These are phyloP conservation scores for Fabrea salina DNA, from an alignment of 169 alveolate species.

Conservation along the genomic window DNA sequence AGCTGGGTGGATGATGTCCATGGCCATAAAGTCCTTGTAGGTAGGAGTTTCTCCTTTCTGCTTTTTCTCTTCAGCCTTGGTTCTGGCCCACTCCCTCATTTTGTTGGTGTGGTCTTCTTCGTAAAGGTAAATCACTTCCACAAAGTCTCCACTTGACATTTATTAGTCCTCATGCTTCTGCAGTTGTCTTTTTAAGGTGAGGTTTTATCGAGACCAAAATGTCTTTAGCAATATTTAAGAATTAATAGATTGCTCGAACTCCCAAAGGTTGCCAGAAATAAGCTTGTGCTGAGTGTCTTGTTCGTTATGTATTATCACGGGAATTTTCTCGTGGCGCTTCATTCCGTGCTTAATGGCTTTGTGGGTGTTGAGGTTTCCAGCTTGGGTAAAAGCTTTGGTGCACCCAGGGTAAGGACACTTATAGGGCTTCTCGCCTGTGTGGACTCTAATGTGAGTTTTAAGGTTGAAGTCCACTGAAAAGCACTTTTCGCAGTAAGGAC, in stretches of 20 bases:
- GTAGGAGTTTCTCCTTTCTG: too few relatives aligned
- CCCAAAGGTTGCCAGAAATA: conserved; percentile 5
- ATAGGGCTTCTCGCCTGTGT: conserved; percentile 72
- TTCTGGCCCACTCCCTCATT: too few relatives aligned
- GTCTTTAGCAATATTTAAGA: too few relatives aligned
- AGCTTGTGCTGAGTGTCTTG: conserved; percentile 28
- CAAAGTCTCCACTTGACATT: too few relatives aligned
- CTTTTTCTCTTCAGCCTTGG: too few relatives aligned
- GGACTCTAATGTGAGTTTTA: conserved; percentile 55
- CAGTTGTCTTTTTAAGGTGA: too few relatives aligned
- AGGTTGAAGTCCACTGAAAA: conserved; percentile 55
- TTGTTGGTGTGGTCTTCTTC: too few relatives aligned
- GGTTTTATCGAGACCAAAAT: too few relatives aligned
- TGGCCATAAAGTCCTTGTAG: neutral
- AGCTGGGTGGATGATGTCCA: neutral
- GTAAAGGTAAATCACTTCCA: too few relatives aligned
- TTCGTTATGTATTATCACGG: conserved; percentile 6
- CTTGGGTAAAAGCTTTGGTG: conserved; percentile 60
- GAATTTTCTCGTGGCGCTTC: conserved; percentile 14
- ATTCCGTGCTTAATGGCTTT: conserved; percentile 32
- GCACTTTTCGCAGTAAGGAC: conserved; percentile 48
- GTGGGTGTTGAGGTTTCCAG: conserved; percentile 68
- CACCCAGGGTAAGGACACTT: conserved; percentile 57
- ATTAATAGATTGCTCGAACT: too few relatives aligned
- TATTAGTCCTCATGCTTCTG: too few relatives aligned